Percentiles rank a stretch among this genome's conserved stretches.
These are phyloP conservation scores for Rhodotorula sp. DNA, from an alignment of 1,284 basidiomycete genomes.

Conservation along the genomic window DNA sequence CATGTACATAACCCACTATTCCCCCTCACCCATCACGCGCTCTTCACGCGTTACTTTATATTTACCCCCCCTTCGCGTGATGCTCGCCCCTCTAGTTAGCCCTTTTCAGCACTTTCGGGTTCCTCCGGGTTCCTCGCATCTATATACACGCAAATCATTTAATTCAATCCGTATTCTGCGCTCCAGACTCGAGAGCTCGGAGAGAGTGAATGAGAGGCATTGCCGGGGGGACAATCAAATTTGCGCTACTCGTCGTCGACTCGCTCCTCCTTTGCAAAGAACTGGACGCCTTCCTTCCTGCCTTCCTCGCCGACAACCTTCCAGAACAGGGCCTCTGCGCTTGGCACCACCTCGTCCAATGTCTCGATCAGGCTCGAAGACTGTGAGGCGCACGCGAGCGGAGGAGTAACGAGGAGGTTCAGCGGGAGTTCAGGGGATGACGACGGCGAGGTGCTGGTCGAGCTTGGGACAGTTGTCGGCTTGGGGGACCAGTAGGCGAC, in stretches of 20 bases:
- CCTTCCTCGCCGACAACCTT: constrained; percentile 51
- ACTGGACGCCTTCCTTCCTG: constrained; percentile 33
- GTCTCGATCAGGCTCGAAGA: constrained; percentile 54
- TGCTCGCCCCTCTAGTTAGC: not conserved
- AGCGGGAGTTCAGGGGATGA: constrained; percentile 11
- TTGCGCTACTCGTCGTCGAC: constrained; percentile 12
- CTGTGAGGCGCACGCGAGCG: constrained; percentile 27
- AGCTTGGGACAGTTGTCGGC: not conserved
- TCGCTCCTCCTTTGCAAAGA: constrained; percentile 20
- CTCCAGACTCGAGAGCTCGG: not conserved
- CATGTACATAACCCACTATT: not conserved
- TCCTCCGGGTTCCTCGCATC: too few relatives aligned
- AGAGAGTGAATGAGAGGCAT: not conserved
- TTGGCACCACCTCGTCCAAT: constrained; percentile 57
- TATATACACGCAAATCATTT: too few relatives aligned
- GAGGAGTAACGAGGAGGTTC: constrained; percentile 50
- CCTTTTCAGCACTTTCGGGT: too few relatives aligned
- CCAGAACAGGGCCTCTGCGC: constrained; percentile 66
- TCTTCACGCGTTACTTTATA: not conserved
- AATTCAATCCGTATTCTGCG: too few relatives aligned
- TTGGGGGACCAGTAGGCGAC: constrained; percentile 52
- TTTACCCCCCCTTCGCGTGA: not conserved
- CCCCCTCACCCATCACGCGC: not conserved
- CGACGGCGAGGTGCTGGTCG: not conserved
- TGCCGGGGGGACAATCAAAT: not conserved